A percentile compares a stretch with the other conserved stretches of the same genome.
Conservation (phyloP, 495 filamentous ascomycete genomes). For the Neurospora pannonica region DNA sequence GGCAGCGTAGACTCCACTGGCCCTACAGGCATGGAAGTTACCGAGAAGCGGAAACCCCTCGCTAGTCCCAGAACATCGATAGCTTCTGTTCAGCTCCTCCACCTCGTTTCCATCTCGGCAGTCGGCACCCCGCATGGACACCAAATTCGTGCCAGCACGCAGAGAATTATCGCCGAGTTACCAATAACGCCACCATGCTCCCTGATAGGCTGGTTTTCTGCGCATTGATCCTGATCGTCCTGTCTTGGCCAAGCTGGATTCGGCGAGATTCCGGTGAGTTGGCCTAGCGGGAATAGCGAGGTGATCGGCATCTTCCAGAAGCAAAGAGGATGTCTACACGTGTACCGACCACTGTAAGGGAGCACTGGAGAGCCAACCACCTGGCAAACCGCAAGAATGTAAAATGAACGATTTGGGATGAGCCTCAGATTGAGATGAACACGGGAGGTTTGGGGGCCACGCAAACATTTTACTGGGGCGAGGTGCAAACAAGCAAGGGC, state of each 20-base stretch:
- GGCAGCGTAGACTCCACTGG: neutral
- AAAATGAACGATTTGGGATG: neutral
- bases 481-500: neutral
- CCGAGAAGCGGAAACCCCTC: neutral
- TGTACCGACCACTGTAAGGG: neutral
- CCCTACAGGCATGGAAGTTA: neutral
- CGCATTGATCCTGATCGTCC: neutral
- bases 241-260: neutral
- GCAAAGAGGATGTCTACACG: neutral
- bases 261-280: neutral
- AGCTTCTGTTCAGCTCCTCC: neutral
- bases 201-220: neutral
- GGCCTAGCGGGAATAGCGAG: neutral
- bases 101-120: neutral
- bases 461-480: neutral
- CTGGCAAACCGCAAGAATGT: neutral
- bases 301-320: neutral
- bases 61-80: neutral
- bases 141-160: neutral
- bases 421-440: neutral
- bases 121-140: neutral
- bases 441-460: neutral
- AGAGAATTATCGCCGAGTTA: neutral
- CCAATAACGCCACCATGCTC: neutral
- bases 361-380: neutral